Conservation (phyloP, 345 rosid species). For the Lepidium didymum region DNA sequence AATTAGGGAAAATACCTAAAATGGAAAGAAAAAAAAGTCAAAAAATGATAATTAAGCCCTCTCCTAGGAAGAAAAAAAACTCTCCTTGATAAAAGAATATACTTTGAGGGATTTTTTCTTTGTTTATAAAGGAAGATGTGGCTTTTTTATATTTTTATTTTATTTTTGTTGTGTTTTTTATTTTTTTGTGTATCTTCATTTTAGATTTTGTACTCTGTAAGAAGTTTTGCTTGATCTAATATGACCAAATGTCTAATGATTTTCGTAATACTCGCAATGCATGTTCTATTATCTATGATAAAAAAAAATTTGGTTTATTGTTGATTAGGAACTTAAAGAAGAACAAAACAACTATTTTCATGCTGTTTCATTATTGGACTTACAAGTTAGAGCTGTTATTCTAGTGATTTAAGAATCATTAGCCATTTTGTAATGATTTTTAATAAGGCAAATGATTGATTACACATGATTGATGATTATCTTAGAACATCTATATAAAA, state of each 20-base stretch:
- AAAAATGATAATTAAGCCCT: constrained; percentile 39
- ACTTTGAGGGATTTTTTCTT: constrained; percentile 10
- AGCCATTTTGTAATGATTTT: constrained; percentile 24
- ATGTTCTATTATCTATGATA: too few species aligned
- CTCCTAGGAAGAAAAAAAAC: constrained; percentile 29
- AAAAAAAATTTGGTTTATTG: too few species aligned
- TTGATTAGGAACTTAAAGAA: neutral
- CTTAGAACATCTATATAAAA: neutral
- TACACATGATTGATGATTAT: constrained; percentile 26
- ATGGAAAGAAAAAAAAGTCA: too few species aligned
- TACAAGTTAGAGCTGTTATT: constrained; percentile 20
- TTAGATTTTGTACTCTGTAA: constrained; percentile 26
- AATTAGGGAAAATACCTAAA: too few species aligned
- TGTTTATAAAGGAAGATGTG: constrained; percentile 48
- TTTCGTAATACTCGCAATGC: neutral
- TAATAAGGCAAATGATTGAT: constrained; percentile 19
- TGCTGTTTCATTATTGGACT: constrained; percentile 24
- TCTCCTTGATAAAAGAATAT: constrained; percentile 1
- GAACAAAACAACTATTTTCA: constrained; percentile 7
- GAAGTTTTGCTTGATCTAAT: constrained; percentile 29
- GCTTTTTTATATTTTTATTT: constrained; percentile 25
- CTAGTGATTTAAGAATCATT: constrained; percentile 20
- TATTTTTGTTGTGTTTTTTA: constrained; percentile 7
- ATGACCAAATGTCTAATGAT: constrained; percentile 14
- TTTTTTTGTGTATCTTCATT: neutral